Conservation (phyloP, 192 early-diverging fungal genomes). For the Podila horticola region DNA sequence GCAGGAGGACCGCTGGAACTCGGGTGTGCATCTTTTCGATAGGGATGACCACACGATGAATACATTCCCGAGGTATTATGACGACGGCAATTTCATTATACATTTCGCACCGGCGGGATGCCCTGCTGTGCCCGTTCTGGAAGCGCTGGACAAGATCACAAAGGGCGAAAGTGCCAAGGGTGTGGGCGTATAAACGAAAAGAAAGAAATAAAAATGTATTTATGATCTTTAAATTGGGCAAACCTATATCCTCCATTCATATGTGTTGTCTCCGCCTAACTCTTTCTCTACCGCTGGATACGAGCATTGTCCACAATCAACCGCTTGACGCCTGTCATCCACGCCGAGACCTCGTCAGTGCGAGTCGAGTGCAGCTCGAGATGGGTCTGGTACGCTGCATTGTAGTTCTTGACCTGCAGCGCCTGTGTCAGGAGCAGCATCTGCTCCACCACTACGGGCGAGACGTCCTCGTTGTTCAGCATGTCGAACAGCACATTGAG, state of each 20-base stretch:
- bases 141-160: conserved; percentile 49
- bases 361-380: conserved; percentile 47
- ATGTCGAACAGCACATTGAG: conserved; percentile 84
- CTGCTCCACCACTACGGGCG: conserved; percentile 64
- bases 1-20: conserved; percentile 38
- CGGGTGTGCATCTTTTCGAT: conserved; percentile 52
- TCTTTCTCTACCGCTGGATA: conserved; percentile 13
- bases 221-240: neutral
- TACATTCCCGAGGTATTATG: conserved; percentile 61
- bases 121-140: conserved; percentile 56
- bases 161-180: conserved; percentile 29
- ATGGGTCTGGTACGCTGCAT: conserved; percentile 48
- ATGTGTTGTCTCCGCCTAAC: too few relatives aligned
- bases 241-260: too few relatives aligned
- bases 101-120: conserved; percentile 69
- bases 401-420: conserved; percentile 48
- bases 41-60: conserved; percentile 67
- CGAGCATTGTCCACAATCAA: conserved; percentile 47
- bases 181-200: neutral
- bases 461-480: conserved; percentile 83
- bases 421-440: conserved; percentile 73
- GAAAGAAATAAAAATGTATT: neutral
- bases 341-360: conserved; percentile 47
- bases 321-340: conserved; percentile 52
- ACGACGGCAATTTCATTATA: conserved; percentile 62